Evolutionary conservation across 345 rosid genomes (phyloP).

Genomic region (Eucalyptus curtisii): DNA sequence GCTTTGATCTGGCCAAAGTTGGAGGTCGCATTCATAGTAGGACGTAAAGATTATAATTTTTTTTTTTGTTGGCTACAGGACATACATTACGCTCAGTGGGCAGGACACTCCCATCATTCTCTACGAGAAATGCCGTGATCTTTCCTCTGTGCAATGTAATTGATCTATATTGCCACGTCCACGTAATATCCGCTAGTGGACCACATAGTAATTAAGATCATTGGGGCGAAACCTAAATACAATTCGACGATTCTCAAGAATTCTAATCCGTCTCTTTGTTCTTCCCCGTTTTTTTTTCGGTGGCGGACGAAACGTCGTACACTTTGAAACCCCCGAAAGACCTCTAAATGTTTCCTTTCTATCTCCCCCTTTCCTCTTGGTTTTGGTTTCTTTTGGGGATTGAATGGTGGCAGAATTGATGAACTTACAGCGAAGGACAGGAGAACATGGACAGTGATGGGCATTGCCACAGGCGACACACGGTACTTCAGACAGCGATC

Average conservation of each 20-base stretch:
- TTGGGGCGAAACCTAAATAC: background rate
- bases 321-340: background rate
- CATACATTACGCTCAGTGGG: background rate
- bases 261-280: background rate
- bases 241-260: background rate
- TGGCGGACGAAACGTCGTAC: background rate
- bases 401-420: background rate
- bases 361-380: background rate
- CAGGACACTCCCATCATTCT: background rate
- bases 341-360: background rate
- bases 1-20: background rate
- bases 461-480: background rate
- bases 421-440: background rate
- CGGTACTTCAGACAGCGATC: background rate
- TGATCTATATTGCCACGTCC: background rate
- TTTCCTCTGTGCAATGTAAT: background rate
- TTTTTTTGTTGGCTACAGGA: background rate
- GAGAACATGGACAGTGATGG: background rate
- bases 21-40: background rate
- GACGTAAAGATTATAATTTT: background rate
- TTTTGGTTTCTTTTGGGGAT: background rate
- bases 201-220: background rate
- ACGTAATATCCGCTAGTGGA: background rate
- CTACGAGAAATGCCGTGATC: background rate
- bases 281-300: background rate